Evolutionary conservation across 2,329 filamentous ascomycete species (phyloP).

Genomic region (Alternaria sp.): DNA sequence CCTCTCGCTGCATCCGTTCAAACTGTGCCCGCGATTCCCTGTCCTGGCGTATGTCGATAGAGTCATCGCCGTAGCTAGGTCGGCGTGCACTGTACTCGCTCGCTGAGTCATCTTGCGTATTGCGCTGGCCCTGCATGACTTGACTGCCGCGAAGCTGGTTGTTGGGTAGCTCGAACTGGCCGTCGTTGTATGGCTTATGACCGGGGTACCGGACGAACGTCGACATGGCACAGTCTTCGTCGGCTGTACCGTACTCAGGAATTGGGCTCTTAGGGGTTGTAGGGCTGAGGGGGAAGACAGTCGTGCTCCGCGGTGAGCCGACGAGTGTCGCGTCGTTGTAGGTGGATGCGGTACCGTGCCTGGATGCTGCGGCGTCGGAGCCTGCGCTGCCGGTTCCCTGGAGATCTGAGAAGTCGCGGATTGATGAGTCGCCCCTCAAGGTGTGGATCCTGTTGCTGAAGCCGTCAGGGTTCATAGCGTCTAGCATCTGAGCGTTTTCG

Average conservation of each 20-base stretch:
- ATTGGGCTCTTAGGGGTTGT: not conserved
- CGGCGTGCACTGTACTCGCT: not conserved
- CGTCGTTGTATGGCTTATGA: not conserved
- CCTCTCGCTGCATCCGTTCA: not conserved
- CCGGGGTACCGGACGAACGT: not conserved
- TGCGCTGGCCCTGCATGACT: not conserved
- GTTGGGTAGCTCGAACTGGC: not conserved
- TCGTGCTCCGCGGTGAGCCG: not conserved
- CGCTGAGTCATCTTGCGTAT: not conserved
- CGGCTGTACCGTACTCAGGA: not conserved
- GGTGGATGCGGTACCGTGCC: not conserved
- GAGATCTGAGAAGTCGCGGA: not conserved
- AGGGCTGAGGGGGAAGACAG: not conserved
- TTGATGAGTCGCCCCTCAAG: not conserved
- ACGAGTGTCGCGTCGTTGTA: not conserved
- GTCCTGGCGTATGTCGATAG: not conserved
- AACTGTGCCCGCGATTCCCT: not conserved
- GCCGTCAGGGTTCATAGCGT: conserved; percentile 6
- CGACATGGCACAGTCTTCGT: not conserved
- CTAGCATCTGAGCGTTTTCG: conserved; percentile 9
- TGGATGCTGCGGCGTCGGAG: not conserved
- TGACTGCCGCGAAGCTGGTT: not conserved
- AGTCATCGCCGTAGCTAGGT: not conserved
- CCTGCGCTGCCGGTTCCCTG: not conserved
- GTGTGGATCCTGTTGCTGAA: conserved; percentile 4